Evolutionary conservation across 2,329 filamentous ascomycete species (phyloP).

Genomic region (Xylariaceae sp.): DNA sequence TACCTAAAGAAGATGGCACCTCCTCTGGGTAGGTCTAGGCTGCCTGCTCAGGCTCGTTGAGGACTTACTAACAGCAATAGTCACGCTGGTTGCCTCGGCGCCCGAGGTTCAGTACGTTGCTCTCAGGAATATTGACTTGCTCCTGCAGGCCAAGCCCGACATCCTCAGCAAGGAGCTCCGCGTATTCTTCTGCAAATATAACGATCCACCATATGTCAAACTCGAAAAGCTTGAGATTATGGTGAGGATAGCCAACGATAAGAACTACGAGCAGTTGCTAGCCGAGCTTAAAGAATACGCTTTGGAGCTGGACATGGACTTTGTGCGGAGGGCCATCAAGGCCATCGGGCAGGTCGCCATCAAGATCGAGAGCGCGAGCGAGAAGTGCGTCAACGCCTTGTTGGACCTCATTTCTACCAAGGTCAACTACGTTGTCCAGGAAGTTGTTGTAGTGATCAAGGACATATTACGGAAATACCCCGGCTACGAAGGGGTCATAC

Average conservation of each 20-base stretch:
- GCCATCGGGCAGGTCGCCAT: conserved; percentile 97
- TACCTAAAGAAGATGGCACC: conserved; percentile 99
- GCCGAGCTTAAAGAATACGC: conserved; percentile 97
- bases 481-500: conserved; percentile 96
- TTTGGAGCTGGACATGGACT: conserved; percentile 98
- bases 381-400: conserved; percentile 91
- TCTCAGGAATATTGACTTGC: conserved; percentile 88
- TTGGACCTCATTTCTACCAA: conserved; percentile 94
- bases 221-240: conserved; percentile 98
- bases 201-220: conserved; percentile 96
- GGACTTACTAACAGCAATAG: conserved; percentile 42
- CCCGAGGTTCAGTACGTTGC: conserved; percentile 98
- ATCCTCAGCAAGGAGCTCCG: conserved; percentile 96
- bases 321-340: conserved; percentile 87
- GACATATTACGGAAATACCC: conserved; percentile 97
- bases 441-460: conserved; percentile 98
- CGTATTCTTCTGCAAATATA: conserved; percentile 99
- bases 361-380: conserved; percentile 92
- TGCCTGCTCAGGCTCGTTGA: conserved; percentile 1
- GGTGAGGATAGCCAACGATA: conserved; percentile 97
- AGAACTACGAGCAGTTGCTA: conserved; percentile 90
- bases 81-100: conserved; percentile 90
- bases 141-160: conserved; percentile 92
- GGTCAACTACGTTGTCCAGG: conserved; percentile 98
- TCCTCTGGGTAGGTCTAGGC: conserved; percentile 62